These are phyloP conservation scores for Citrus medica DNA, from an alignment of 345 rosid genomes.

Conservation along the genomic window DNA sequence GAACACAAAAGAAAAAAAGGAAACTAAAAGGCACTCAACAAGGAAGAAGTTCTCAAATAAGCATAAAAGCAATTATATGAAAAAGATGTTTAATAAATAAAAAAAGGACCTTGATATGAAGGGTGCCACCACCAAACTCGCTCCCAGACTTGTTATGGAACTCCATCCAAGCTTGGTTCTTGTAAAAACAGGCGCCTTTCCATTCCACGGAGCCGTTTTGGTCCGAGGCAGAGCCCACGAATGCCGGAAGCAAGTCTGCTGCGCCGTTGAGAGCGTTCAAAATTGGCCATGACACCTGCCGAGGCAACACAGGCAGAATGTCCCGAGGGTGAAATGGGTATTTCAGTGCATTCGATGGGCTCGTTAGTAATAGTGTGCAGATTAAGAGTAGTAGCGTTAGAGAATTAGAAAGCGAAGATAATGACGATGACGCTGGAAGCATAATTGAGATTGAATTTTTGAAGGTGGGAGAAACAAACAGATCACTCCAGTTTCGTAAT, in stretches of 20 bases:
- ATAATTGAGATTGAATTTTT: slow-evolving; percentile 7
- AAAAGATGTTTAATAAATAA: too few species aligned
- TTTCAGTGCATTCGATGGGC: slow-evolving; percentile 12
- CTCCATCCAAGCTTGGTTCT: slow-evolving; percentile 85
- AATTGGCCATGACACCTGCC: slow-evolving; percentile 77
- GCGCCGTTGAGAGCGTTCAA: slow-evolving; percentile 57
- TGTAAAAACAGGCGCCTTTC: slow-evolving; percentile 93
- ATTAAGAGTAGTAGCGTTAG: not conserved
- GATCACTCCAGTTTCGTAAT: not conserved
- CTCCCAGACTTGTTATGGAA: slow-evolving; percentile 75
- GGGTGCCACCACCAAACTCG: slow-evolving; percentile 88
- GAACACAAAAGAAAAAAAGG: too few species aligned
- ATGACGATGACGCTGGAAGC: not conserved
- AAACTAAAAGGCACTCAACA: not conserved
- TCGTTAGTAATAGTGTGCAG: not conserved
- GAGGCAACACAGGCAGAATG: slow-evolving; percentile 66
- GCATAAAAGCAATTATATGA: not conserved
- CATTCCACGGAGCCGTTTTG: slow-evolving; percentile 44
- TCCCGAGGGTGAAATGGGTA: slow-evolving; percentile 72
- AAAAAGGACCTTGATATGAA: slow-evolving; percentile 65
- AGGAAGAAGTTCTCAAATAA: not conserved
- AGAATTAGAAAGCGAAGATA: not conserved
- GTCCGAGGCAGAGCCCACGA: slow-evolving; percentile 74
- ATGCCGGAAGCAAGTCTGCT: slow-evolving; percentile 75
- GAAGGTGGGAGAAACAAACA: not conserved